Base-by-base conservation (phyloP, 2,329 filamentous ascomycete species). In the Colletotrichum costaricense region DNA sequence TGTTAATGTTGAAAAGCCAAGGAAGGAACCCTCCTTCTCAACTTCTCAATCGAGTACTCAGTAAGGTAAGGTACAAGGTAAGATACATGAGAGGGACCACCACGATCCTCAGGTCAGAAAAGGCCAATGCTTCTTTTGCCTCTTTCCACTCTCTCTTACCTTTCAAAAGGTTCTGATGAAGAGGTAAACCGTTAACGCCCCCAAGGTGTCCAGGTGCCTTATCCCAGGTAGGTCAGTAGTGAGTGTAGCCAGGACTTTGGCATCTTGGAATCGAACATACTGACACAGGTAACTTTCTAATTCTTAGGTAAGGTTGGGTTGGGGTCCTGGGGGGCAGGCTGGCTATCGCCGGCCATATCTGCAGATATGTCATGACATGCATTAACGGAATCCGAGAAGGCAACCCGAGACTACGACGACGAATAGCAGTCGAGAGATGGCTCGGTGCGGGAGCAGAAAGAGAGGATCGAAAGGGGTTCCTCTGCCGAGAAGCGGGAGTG, bases 1-100 rank as follows among this genome's bases (percentile, higher is more conserved):
- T 55, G 58, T 42, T 59, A 24, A 54, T 54, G 65, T 35, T 57
- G 58, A 42, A 46, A 60, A 63, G 54, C 59, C 66, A 69, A 69
- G 69, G 65, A 63, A 63, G n/a, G 42, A 62, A 42, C 35, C 38
- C 52, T 49, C 28, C 62, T 42, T 42, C 38, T 42, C 38, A 16
- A 14, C 38, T 6, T 42, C 38, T 42, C 16, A 42, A 42, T 42
- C 38, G 5, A 42, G 38, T 42, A 12, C 11, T 12, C 33, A 35
- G 30, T 33, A 33, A 33, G 30, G 33, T 35, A 12, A 35, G 33
- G 33, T 35, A 35, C 33, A 35, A 33, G 30, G 11, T 35, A 12
- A 35, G 33, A 1, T 35, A 35, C 33, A 35, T 35, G 33, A 35
- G 33, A 35, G n/a, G 19, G 12, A 49, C 22, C 69, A 52, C 28